These are phyloP conservation scores for Trichosporon faecale DNA, from an alignment of 1,284 basidiomycete species.

Conservation along the genomic window DNA sequence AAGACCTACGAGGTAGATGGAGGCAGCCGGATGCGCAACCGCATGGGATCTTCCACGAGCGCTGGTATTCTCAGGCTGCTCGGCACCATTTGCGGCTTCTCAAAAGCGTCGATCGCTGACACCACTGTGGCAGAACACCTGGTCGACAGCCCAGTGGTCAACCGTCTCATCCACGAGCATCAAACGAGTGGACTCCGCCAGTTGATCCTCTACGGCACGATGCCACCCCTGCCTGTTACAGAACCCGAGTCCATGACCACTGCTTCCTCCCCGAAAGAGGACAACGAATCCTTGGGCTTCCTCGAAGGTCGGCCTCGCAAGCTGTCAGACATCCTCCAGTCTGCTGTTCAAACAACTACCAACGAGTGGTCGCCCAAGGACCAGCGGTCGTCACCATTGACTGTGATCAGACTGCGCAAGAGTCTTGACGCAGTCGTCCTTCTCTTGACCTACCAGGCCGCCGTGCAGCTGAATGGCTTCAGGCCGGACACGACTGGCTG, in stretches of 20 bases:
- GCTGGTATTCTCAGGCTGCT: conserved; percentile 65
- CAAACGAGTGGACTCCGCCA: conserved; percentile 63
- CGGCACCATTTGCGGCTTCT: conserved; percentile 61
- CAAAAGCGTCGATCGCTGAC: conserved; percentile 15
- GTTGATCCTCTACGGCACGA: conserved; percentile 63
- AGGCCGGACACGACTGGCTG: conserved; percentile 37
- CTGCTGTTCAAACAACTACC: conserved; percentile 58
- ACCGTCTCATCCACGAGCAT: conserved; percentile 61
- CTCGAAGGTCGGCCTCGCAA: conserved; percentile 60
- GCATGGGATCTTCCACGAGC: conserved; percentile 55
- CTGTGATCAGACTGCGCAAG: conserved; percentile 63
- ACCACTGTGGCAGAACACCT: conserved; percentile 48
- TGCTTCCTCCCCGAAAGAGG: not conserved
- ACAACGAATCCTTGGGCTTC: conserved; percentile 46
- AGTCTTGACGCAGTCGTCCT: conserved; percentile 66
- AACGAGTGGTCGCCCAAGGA: conserved; percentile 56
- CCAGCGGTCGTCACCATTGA: conserved; percentile 40
- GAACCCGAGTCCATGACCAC: not conserved
- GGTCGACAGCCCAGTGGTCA: conserved; percentile 65
- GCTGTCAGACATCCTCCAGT: conserved; percentile 63
- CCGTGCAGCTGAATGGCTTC: conserved; percentile 64
- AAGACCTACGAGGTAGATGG: conserved; percentile 55
- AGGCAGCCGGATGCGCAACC: conserved; percentile 53
- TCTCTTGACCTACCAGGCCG: conserved; percentile 65
- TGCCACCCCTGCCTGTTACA: conserved; percentile 53